A percentile compares a stretch with the other conserved stretches of the same genome.
Evolutionary conservation across 768 basidiomycete species (phyloP).

Genomic region (Candolleomyces efflorescens): DNA sequence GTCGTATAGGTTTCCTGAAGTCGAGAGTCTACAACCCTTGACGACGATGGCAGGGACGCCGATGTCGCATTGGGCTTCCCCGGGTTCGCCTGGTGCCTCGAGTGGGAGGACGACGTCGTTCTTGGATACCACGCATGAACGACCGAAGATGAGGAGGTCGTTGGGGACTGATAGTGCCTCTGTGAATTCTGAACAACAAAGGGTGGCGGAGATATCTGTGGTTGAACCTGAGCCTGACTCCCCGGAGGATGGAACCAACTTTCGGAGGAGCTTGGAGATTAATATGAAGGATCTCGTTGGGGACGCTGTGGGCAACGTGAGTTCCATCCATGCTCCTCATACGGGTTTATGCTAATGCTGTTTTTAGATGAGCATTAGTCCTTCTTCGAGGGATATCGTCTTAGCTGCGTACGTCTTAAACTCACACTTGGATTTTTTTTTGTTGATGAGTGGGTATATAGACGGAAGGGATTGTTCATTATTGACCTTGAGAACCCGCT

Average conservation of each 20-base stretch:
- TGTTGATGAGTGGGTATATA: too few relatives aligned
- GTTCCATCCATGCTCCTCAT: slow-evolving; percentile 26
- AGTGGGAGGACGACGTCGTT: neutral
- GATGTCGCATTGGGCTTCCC: neutral
- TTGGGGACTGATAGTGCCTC: neutral
- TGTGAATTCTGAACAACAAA: neutral
- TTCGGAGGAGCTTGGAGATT: slow-evolving; percentile 60
- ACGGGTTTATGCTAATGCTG: slow-evolving; percentile 4
- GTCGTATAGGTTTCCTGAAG: neutral
- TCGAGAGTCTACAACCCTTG: neutral
- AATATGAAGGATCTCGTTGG: slow-evolving; percentile 79
- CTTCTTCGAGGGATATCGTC: slow-evolving; percentile 82
- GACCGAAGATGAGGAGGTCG: neutral
- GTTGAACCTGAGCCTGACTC: slow-evolving; percentile 24
- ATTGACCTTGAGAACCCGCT: slow-evolving; percentile 89
- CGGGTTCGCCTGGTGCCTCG: neutral
- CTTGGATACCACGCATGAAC: neutral
- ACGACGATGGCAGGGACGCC: neutral
- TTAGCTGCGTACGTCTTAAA: slow-evolving; percentile 68
- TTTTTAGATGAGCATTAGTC: slow-evolving; percentile 85
- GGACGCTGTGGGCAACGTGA: slow-evolving; percentile 79
- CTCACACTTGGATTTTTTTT: too few relatives aligned
- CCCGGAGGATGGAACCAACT: slow-evolving; percentile 56
- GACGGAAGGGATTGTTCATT: slow-evolving; percentile 88
- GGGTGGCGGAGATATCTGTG: neutral